These are phyloP conservation scores for Talaromyces sp. DNA, from an alignment of 2,329 filamentous ascomycete species.

Conservation along the genomic window DNA sequence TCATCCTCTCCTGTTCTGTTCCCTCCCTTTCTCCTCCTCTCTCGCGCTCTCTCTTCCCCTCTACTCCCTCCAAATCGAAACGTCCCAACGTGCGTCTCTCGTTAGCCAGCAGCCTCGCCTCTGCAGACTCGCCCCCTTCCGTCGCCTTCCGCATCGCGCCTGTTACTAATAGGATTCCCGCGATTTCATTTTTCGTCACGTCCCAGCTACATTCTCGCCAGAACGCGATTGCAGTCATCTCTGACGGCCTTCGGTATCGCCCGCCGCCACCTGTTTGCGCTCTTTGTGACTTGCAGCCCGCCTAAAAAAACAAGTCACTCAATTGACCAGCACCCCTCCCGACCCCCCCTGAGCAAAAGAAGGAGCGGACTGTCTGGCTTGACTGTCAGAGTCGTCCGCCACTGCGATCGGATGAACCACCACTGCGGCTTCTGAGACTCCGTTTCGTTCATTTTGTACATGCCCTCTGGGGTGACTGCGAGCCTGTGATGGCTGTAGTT, in stretches of 20 bases:
- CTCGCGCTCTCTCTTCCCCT: background rate
- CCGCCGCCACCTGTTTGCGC: background rate
- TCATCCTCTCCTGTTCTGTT: background rate
- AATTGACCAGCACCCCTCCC: background rate
- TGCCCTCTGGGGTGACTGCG: conserved; percentile 21
- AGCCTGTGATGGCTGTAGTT: conserved; percentile 34
- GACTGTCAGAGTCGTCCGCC: conserved; percentile 17
- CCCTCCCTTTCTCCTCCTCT: background rate
- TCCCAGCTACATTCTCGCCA: background rate
- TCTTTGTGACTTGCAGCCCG: background rate
- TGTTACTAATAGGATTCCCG: background rate
- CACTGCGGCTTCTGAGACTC: background rate
- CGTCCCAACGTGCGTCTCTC: background rate
- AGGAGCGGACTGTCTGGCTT: conserved; percentile 15
- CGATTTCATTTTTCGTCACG: background rate
- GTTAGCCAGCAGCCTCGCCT: background rate
- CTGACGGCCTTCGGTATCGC: background rate
- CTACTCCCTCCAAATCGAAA: background rate
- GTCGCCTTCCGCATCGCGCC: background rate
- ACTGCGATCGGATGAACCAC: conserved; percentile 24
- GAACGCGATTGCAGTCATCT: background rate
- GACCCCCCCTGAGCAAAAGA: background rate
- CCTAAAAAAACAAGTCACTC: background rate
- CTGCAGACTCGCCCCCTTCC: background rate
- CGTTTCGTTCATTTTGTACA: conserved; percentile 14